Evolutionary conservation across 345 rosid species (phyloP).

Genomic region (Mangifera indica): DNA sequence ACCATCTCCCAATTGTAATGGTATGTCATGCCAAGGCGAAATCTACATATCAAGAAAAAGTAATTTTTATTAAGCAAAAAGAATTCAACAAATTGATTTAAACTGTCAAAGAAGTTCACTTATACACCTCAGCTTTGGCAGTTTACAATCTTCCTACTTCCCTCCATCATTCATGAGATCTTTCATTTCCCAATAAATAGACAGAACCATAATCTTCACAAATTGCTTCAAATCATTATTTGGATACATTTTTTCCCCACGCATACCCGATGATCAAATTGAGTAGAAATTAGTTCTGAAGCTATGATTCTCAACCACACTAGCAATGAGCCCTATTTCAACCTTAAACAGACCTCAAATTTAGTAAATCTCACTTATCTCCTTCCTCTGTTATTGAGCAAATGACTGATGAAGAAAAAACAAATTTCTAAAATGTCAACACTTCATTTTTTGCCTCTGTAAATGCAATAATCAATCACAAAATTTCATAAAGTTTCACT

Average conservation of each 20-base stretch:
- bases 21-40: conserved; percentile 97
- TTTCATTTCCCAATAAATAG: no score
- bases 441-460: neutral
- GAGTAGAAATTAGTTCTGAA: neutral
- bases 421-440: neutral
- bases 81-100: neutral
- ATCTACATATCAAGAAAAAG: conserved; percentile 39
- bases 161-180: no score
- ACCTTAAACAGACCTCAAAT: neutral
- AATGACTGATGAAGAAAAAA: neutral
- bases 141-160: no score
- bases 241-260: neutral
- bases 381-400: neutral
- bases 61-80: neutral
- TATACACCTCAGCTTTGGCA: no score
- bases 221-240: neutral
- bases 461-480: conserved; percentile 5
- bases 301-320: no score
- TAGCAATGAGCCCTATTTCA: no score
- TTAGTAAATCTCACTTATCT: neutral
- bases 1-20: conserved; percentile 78
- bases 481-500: neutral
- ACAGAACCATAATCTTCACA: neutral
- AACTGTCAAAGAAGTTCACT: neutral
- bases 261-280: neutral